A percentile compares a stretch with the other conserved stretches of the same genome.
Evolutionary conservation across 371 early-diverging fungal species (phyloP).

Genomic region (Syncephalastrum sp.): DNA sequence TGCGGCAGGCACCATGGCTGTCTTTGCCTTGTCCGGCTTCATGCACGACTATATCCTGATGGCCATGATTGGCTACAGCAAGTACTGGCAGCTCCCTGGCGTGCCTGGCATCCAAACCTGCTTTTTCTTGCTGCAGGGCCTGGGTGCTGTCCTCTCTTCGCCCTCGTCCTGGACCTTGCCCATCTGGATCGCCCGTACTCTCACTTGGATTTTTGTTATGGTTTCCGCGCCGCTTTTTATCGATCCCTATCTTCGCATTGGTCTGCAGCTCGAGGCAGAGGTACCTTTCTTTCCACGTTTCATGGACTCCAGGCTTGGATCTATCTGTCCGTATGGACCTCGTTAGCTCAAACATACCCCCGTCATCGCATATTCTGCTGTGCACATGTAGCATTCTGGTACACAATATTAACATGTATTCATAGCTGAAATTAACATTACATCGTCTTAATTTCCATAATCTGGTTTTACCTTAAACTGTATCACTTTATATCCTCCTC

Average conservation of each 20-base stretch:
- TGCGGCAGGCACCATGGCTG: conserved; percentile 22
- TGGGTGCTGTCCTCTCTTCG: conserved; percentile 12
- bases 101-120: conserved; percentile 25
- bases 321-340: conserved; percentile 30
- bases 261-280: conserved; percentile 21
- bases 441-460: no score
- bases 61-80: conserved; percentile 21
- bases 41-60: conserved; percentile 43
- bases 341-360: no score
- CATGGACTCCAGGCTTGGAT: conserved; percentile 19
- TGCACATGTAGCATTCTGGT: no score
- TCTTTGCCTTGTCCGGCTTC: conserved; percentile 29
- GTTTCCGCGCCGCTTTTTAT: conserved; percentile 33
- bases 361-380: no score
- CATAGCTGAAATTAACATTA: no score
- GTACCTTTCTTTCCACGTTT: conserved; percentile 35
- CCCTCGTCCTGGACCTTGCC: conserved; percentile 1
- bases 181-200: conserved; percentile 14
- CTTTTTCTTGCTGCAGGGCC: conserved; percentile 32
- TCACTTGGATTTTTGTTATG: conserved; percentile 28
- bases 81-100: conserved; percentile 11
- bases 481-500: no score
- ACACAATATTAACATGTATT: no score
- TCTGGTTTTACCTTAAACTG: no score
- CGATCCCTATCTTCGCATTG: conserved; percentile 32